Percentiles rank a stretch among this genome's conserved stretches.
These are phyloP conservation scores for Senna siamea DNA, from an alignment of 306 rosid genomes.

Conservation along the genomic window DNA sequence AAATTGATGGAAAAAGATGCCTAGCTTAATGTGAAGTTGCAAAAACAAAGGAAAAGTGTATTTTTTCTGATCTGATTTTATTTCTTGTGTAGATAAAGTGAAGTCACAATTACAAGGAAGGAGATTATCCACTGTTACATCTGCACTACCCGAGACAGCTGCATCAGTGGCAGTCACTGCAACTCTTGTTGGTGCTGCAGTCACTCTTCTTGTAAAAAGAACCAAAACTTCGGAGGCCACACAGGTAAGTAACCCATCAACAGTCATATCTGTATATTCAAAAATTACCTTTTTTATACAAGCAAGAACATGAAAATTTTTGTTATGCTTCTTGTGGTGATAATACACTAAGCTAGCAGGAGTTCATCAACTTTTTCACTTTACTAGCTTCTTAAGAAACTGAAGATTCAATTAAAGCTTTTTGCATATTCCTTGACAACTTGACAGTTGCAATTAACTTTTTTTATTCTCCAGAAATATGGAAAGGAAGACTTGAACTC, in stretches of 20 bases:
- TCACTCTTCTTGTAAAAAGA: conserved; percentile 72
- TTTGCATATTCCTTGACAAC: conserved; percentile 1
- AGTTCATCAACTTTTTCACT: background rate
- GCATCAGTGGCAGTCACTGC: conserved; percentile 85
- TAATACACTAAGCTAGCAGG: background rate
- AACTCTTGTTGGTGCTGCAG: conserved; percentile 83
- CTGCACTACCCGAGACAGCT: conserved; percentile 82
- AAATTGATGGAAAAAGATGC: conserved; percentile 13
- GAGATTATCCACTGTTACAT: conserved; percentile 46
- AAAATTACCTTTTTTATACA: background rate
- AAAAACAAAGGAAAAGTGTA: conserved; percentile 33
- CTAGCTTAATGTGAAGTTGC: conserved; percentile 28
- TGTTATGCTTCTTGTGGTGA: background rate
- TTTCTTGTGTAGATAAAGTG: conserved; percentile 39
- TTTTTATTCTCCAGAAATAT: conserved; percentile 1
- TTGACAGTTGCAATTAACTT: background rate
- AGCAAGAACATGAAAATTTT: conserved; percentile 8
- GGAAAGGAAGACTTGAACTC: conserved; percentile 3
- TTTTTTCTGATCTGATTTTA: conserved; percentile 25
- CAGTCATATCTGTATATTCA: background rate
- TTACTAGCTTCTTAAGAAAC: background rate
- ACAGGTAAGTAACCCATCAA: conserved; percentile 51
- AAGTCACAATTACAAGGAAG: conserved; percentile 64
- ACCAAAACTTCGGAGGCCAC: conserved; percentile 57
- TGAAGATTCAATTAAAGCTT: background rate